Base-by-base conservation (phyloP, 116 monocot genomes). In the Iris pallida region DNA sequence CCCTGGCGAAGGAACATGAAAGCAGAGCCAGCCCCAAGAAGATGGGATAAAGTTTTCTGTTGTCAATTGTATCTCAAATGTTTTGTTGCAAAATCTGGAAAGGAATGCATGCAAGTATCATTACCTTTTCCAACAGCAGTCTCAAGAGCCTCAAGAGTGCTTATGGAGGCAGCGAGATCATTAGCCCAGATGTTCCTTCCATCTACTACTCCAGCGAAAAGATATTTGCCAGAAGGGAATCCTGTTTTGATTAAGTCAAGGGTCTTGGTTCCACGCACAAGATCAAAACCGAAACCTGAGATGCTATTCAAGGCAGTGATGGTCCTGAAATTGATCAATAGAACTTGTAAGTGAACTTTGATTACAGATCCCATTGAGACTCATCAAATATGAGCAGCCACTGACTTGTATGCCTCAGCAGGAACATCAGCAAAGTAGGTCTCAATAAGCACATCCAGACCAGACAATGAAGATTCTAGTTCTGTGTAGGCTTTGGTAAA, bases 401-500 rank as follows among this genome's bases (percentile, higher is more conserved):
- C 85, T 80, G 2, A 89, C 85, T 82, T 80, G 73, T 73, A 89
- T 69, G 89, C 78, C 62, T 74, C 80, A 45, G 73, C 80, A 58
- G 85, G 74, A 53, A 89, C 72, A 82, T 89, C 89, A 59, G 89
- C 85, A 73, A 89, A 89, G 82, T 89, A 89, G n/a, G 89, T 89
- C 70, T 89, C 85, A 53, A 89, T 57, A 40, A 89, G 63, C 44
- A 89, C 82, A 70, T 85, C 78, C 75, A 85, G 61, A 53, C 89
- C 89, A 75, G 82, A 74, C 7, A 79, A 65, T 15, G 85, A 80
- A 57, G 89, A 85, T 73, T 89, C 89, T 8, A 89, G 64, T 47
- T 89, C 82, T 52, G 82, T 40, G 52, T 89, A 89, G 20, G 89
- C 85, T 19, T 69, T 65, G 30, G 80, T 85, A 63, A 85, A 89